Evolutionary conservation across 2,329 filamentous ascomycete genomes (phyloP).

Genomic region (Clarireedia sp.): DNA sequence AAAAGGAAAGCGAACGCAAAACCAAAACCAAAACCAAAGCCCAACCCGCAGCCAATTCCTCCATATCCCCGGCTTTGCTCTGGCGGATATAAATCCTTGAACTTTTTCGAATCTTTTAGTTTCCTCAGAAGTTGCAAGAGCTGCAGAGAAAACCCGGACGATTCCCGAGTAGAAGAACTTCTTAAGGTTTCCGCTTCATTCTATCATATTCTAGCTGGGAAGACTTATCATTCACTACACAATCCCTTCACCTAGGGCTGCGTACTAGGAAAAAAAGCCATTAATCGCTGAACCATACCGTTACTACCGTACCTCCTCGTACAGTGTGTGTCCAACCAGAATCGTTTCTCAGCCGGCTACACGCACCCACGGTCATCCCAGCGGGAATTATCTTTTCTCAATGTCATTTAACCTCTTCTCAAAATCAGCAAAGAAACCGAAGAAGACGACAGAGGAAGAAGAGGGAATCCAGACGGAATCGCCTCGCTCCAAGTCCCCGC

Average conservation of each 20-base stretch:
- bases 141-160: not conserved
- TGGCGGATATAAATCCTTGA: too few relatives aligned
- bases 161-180: not conserved
- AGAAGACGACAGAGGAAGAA: conserved; percentile 24
- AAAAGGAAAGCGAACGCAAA: not conserved
- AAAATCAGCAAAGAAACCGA: conserved; percentile 30
- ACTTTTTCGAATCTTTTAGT: too few relatives aligned
- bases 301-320: not conserved
- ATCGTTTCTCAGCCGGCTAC: conserved; percentile 7
- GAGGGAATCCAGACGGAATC: conserved; percentile 20
- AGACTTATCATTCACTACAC: not conserved
- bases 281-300: not conserved
- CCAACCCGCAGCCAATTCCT: too few relatives aligned
- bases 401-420: conserved; percentile 28
- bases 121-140: too few relatives aligned
- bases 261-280: not conserved
- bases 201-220: not conserved
- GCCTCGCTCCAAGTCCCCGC: conserved; percentile 24
- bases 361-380: conserved; percentile 6
- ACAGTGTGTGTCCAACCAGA: conserved; percentile 6
- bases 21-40: not conserved
- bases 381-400: conserved; percentile 9
- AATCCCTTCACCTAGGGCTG: not conserved
- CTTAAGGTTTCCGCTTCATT: not conserved
- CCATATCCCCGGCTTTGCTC: too few relatives aligned